Percentiles rank a stretch among this genome's conserved stretches.
Evolutionary conservation across 1,284 basidiomycete genomes (phyloP).

Genomic region (Fomes fomentarius): DNA sequence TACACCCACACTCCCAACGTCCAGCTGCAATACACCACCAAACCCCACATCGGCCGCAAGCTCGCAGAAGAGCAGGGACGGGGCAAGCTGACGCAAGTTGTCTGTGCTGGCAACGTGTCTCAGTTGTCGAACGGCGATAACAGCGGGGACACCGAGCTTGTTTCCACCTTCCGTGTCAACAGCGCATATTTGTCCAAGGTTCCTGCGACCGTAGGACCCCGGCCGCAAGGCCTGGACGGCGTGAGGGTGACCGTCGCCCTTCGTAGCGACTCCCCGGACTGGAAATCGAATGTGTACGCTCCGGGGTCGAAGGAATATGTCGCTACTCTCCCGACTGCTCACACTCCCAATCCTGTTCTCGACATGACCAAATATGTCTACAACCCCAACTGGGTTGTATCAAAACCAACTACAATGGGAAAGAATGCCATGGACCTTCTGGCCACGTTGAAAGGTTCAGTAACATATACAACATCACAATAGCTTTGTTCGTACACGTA

Average conservation of each 20-base stretch:
- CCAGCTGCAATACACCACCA: conserved; percentile 53
- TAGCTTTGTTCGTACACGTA: not conserved
- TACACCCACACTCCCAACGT: conserved; percentile 58
- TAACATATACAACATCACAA: too few species aligned
- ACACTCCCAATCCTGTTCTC: not conserved
- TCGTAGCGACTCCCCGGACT: conserved; percentile 12
- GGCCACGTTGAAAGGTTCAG: too few species aligned
- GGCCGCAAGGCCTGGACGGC: conserved; percentile 22
- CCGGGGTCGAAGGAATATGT: conserved; percentile 42
- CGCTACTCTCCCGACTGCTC: not conserved
- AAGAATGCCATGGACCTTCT: too few species aligned
- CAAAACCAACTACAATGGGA: too few species aligned
- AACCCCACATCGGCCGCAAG: conserved; percentile 61
- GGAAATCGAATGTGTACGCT: conserved; percentile 24
- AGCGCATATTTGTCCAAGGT: conserved; percentile 27
- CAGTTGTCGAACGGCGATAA: conserved; percentile 13
- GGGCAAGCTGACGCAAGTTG: conserved; percentile 19
- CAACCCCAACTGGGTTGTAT: too few species aligned
- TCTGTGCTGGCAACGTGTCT: conserved; percentile 36
- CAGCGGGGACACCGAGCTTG: not conserved
- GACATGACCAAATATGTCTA: conserved; percentile 3
- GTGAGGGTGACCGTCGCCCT: conserved; percentile 18
- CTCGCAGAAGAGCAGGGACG: conserved; percentile 31
- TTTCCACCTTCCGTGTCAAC: conserved; percentile 33
- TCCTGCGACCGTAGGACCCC: conserved; percentile 36